These are phyloP conservation scores for Rhodosporidiobolus odoratus DNA, from an alignment of 768 basidiomycete species.

Conservation along the genomic window DNA sequence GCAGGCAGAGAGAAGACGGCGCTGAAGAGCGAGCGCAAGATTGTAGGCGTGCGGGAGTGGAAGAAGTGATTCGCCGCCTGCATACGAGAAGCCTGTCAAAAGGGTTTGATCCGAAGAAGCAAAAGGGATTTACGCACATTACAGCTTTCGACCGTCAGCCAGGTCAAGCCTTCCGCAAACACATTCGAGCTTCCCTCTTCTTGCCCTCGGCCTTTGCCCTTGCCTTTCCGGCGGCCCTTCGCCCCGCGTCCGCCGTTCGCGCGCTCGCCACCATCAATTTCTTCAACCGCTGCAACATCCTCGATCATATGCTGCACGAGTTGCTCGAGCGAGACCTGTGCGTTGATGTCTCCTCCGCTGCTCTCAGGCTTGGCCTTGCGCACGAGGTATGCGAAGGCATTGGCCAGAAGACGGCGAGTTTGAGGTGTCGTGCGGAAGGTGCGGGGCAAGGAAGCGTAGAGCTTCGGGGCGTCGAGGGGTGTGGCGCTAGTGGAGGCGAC, in stretches of 20 bases:
- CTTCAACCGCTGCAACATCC: slow-evolving; percentile 24
- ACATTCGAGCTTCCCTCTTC: slow-evolving; percentile 38
- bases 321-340: slow-evolving; percentile 16
- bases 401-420: slow-evolving; percentile 34
- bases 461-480: neutral
- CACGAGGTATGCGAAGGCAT: slow-evolving; percentile 37
- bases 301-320: slow-evolving; percentile 4
- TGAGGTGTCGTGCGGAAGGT: slow-evolving; percentile 36
- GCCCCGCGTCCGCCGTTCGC: slow-evolving; percentile 21
- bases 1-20: slow-evolving; percentile 27
- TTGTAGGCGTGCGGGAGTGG: slow-evolving; percentile 39
- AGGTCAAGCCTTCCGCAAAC: slow-evolving; percentile 35
- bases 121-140: neutral
- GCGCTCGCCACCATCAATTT: slow-evolving; percentile 21
- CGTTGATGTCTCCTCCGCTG: neutral
- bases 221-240: slow-evolving; percentile 33
- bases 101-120: too few species aligned
- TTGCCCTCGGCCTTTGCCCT: slow-evolving; percentile 34
- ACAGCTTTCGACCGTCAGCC: slow-evolving; percentile 30
- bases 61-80: slow-evolving; percentile 37
- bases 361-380: slow-evolving; percentile 26
- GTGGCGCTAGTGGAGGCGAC: slow-evolving; percentile 34
- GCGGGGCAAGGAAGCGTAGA: slow-evolving; percentile 3
- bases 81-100: neutral
- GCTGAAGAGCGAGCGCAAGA: slow-evolving; percentile 31